phyloP scores from a whole-genome alignment of 208 protist genomes.

The Trypanosoma theileri region DNA sequence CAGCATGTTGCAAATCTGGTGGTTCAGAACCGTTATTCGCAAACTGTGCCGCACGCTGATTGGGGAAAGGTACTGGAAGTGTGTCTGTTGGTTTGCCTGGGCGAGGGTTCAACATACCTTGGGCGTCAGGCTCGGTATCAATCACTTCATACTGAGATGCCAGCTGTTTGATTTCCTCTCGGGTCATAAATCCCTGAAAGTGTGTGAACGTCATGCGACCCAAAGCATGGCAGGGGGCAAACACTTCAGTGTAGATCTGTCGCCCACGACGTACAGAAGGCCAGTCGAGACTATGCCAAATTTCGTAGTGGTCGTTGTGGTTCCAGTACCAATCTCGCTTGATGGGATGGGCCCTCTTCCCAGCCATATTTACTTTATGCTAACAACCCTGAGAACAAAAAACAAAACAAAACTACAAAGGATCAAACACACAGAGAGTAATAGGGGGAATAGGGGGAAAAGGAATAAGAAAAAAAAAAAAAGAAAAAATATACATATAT shows the following conservation, averaged over 20 bases:
- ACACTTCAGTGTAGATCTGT: slow-evolving; percentile 98
- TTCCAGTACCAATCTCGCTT: slow-evolving; percentile 91
- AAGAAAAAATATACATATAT: slow-evolving; percentile 13
- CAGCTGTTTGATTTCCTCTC: slow-evolving; percentile 95
- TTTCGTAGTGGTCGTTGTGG: slow-evolving; percentile 85
- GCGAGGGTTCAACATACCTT: slow-evolving; percentile 96
- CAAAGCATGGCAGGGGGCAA: slow-evolving; percentile 96
- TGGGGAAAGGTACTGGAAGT: slow-evolving; percentile 95
- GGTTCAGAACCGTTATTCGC: slow-evolving; percentile 97
- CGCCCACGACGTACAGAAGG: slow-evolving; percentile 94
- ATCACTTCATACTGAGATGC: slow-evolving; percentile 92
- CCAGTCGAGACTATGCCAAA: slow-evolving; percentile 91
- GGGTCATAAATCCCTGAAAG: slow-evolving; percentile 96
- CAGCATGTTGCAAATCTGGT: slow-evolving; percentile 97
- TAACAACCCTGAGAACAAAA: slow-evolving; percentile 7
- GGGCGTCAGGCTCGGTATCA: slow-evolving; percentile 94
- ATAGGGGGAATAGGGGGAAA: too few relatives aligned
- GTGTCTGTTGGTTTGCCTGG: slow-evolving; percentile 97
- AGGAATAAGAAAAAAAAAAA: too few relatives aligned
- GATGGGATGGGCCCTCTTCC: slow-evolving; percentile 85
- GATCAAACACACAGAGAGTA: not conserved
- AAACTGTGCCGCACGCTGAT: slow-evolving; percentile 96
- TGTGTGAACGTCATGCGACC: slow-evolving; percentile 97
- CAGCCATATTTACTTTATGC: slow-evolving; percentile 55
- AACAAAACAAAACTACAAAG: slow-evolving; percentile 5